These are phyloP conservation scores for Raffaelea albimanens DNA, from an alignment of 2,329 filamentous ascomycete species.

Conservation along the genomic window DNA sequence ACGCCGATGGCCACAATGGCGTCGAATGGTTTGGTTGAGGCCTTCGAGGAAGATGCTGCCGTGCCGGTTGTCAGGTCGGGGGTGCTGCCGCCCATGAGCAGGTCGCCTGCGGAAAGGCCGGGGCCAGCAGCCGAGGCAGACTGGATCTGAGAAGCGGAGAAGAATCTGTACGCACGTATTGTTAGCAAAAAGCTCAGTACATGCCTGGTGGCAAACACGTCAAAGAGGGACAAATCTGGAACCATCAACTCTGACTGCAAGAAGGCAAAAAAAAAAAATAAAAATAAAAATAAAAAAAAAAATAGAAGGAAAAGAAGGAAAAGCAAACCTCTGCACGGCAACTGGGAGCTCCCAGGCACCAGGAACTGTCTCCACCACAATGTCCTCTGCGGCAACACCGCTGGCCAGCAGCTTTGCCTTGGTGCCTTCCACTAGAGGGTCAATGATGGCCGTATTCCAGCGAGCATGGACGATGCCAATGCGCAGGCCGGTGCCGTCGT, in stretches of 20 bases:
- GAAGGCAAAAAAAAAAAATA: slow-evolving; percentile 2
- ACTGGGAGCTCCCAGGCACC: slow-evolving; percentile 93
- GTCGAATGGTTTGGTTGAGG: slow-evolving; percentile 62
- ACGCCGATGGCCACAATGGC: slow-evolving; percentile 93
- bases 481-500: slow-evolving; percentile 65
- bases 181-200: neutral
- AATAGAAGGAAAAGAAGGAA: slow-evolving; percentile 4
- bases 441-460: slow-evolving; percentile 88
- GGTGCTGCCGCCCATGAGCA: slow-evolving; percentile 58
- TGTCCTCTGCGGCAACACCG: slow-evolving; percentile 81
- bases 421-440: slow-evolving; percentile 70
- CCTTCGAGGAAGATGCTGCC: slow-evolving; percentile 21
- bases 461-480: slow-evolving; percentile 93
- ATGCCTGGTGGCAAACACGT: too few species aligned
- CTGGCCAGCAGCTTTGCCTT: slow-evolving; percentile 67
- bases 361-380: slow-evolving; percentile 80
- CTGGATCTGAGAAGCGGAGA: slow-evolving; percentile 79
- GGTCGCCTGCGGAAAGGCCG: slow-evolving; percentile 60
- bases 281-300: slow-evolving; percentile 2
- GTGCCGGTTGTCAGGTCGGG: slow-evolving; percentile 64
- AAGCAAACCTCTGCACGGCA: slow-evolving; percentile 67
- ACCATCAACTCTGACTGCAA: too few species aligned
- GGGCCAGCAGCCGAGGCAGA: slow-evolving; percentile 52
- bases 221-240: too few species aligned
- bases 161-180: slow-evolving; percentile 46